phyloP scores from a whole-genome alignment of 1,284 basidiomycete genomes.

The Laetiporus sulphureus region DNA sequence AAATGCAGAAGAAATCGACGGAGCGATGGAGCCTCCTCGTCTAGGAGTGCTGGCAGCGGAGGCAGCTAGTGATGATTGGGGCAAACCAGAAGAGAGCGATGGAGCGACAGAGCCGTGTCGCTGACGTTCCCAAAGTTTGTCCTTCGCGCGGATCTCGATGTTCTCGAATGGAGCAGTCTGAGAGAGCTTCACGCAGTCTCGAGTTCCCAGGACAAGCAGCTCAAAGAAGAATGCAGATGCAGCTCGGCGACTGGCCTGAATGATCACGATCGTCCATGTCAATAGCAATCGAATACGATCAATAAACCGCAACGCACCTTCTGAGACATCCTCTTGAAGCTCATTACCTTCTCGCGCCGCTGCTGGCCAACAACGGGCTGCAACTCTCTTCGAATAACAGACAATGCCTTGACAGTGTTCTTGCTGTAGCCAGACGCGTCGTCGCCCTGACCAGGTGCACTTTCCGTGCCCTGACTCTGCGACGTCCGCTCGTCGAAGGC shows the following conservation, averaged over 20 bases:
- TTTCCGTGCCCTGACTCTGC: constrained; percentile 40
- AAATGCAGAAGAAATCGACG: constrained; percentile 31
- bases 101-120: constrained; percentile 43
- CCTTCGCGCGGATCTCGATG: constrained; percentile 80
- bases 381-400: constrained; percentile 76
- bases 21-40: constrained; percentile 20
- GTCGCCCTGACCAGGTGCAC: constrained; percentile 35
- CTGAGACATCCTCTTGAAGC: constrained; percentile 68
- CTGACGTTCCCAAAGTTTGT: constrained; percentile 76
- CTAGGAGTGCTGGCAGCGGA: constrained; percentile 14
- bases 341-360: constrained; percentile 53
- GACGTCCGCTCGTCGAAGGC: constrained; percentile 70
- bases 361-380: constrained; percentile 42
- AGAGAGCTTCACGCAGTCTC: constrained; percentile 79
- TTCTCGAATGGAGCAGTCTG: constrained; percentile 79
- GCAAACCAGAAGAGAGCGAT: constrained; percentile 18
- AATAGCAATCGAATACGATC: not conserved
- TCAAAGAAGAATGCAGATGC: constrained; percentile 98
- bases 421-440: constrained; percentile 78
- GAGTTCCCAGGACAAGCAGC: constrained; percentile 87
- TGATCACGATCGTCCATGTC: constrained; percentile 7
- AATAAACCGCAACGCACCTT: constrained; percentile 46
- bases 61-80: constrained; percentile 9
- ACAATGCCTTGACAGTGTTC: constrained; percentile 87
- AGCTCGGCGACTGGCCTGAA: constrained; percentile 80